Evolutionary conservation across 345 rosid species (phyloP).

Genomic region (Moricandia moricandioides): DNA sequence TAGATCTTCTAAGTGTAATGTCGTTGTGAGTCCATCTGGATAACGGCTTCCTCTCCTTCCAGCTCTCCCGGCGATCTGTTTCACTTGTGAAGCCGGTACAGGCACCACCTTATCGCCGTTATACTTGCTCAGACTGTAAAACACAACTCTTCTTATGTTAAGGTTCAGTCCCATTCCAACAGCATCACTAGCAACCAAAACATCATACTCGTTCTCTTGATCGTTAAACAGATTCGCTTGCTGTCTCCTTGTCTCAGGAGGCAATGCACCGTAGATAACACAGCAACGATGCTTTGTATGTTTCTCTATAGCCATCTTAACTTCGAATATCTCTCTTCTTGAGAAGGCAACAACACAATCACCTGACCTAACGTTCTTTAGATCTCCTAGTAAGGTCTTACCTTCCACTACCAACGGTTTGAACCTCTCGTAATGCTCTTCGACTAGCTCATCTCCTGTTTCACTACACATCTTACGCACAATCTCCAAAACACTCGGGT

Average conservation of each 20-base stretch:
- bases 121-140: constrained; percentile 66
- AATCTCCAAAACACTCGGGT: constrained; percentile 81
- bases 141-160: constrained; percentile 86
- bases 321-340: constrained; percentile 92
- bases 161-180: constrained; percentile 98
- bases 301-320: constrained; percentile 85
- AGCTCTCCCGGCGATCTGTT: constrained; percentile 97
- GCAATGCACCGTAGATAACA: constrained; percentile 94
- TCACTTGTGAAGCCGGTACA: constrained; percentile 83
- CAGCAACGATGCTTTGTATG: constrained; percentile 78
- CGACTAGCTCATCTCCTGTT: constrained; percentile 83
- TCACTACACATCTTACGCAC: constrained; percentile 79
- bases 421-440: constrained; percentile 81
- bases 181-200: constrained; percentile 95
- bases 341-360: constrained; percentile 94
- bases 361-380: constrained; percentile 69
- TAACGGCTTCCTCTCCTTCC: constrained; percentile 88
- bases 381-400: constrained; percentile 78
- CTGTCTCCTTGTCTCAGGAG: constrained; percentile 92
- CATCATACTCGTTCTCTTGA: constrained; percentile 86
- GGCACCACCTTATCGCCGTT: constrained; percentile 83
- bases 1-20: constrained; percentile 67
- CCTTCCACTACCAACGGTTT: constrained; percentile 89
- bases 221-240: constrained; percentile 88
- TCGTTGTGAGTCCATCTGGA: constrained; percentile 89